Base-by-base conservation (phyloP, 306 rosid species). In the Fagus crenata region DNA sequence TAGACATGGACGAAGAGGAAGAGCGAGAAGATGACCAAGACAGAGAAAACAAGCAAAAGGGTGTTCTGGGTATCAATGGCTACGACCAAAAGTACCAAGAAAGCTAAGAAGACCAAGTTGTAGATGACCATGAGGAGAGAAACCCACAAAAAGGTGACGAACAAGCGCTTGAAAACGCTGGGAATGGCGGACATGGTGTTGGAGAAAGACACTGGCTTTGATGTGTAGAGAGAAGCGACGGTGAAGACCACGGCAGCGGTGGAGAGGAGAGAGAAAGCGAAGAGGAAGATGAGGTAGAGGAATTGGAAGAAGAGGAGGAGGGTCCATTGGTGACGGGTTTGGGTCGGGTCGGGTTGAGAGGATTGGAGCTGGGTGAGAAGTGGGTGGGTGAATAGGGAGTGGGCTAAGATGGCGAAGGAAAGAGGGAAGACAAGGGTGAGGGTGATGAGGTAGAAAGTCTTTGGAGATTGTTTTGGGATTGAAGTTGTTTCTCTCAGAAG, bases 181-280 rank as follows among this genome's bases (percentile, higher is more conserved):
- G 99, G 99, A 0, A 95, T 92, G 49, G 99, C 98, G 3, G 93
- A 85, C 56, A 95, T 69, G 0, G 99, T 92, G 63, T 80, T 77
- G 51, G 92, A 88, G 76, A 88, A 95, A 0, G 97, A 92, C 51
- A 91, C 98, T 5, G 97, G 69, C 65, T 95, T 95, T 67, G 92
- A 75, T 53, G 99, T 92, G 75, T 92, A 95, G 71, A 95, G 90
- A 1, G 99, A 95, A 6, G 99, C 99, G 2, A 87, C 97, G 49
- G 97, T 95, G 96, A 92, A 95, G 69, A 95, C 99, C 2, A 89
- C 89, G 12, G 97, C 99, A 4, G 99, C 99, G 0, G 97, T 92
- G 89, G 99, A 90, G 77, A 95, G 90, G 71, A 95, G 97, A 37
- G 99, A 95, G 88, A 95, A 92, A 1, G 92, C 91, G 61, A 90